Base-by-base conservation (phyloP, 202 grass and related monocot genomes). In the Panicum hallii region DNA sequence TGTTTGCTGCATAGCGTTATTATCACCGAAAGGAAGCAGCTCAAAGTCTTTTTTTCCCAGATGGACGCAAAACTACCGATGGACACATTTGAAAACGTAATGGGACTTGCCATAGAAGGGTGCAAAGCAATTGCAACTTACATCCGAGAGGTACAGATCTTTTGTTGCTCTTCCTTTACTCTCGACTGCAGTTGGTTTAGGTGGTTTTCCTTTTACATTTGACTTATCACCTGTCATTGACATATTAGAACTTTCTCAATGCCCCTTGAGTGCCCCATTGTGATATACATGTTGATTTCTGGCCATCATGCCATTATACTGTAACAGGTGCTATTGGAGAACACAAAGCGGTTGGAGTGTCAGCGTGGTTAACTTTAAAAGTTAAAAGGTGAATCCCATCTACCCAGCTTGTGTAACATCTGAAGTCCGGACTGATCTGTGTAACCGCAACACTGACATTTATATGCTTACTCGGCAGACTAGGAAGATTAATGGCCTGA, bases 41-140 rank as follows among this genome's bases (percentile, higher is more conserved):
- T 5, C 87, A 69, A 53, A 58, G 64, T 49, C 46, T 1, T n/a
- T 47, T 26, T 32, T 87, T 88, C 83, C 73, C 87, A 98, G 95
- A 98, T 89, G 89, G 95, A 92, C 65, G 93, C 95, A 47, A 98
- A 98, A 67, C 86, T 98, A 84, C 86, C 90, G 0, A 87, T 93
- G 83, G 95, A 98, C 28, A 95, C 89, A 78, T 98, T 98, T 92
- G 95, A 98, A 90, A 93, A 80, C 78, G 91, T 98, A 64, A 98
- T 98, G 93, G 91, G 82, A 67, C 91, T 98, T 82, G 91, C 95
- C 63, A 87, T 90, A 14, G 93, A 98, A 92, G 95, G 95, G 74
- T 98, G 95, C 93, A 98, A 98, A 86, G 95, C 93, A 32, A 92
- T 98, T 10, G 95, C 93, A 81, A 74, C 82, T 32, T 92, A 98